A percentile compares a stretch with the other conserved stretches of the same genome.
These are phyloP conservation scores for Margaritispora aquatica DNA, from an alignment of 495 filamentous ascomycete species.

Conservation along the genomic window DNA sequence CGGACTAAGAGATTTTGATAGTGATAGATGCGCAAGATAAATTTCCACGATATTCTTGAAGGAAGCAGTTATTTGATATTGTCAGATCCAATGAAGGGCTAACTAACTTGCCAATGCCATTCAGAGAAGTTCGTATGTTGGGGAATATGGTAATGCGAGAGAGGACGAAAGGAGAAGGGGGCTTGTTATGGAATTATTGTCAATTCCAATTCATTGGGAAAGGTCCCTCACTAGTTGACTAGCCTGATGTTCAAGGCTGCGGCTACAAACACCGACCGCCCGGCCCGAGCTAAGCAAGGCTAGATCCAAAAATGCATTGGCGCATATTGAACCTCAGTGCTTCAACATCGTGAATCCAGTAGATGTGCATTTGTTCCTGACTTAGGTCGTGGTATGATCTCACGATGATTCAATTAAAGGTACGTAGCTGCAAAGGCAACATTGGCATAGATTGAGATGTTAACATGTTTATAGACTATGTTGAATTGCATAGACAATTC, in stretches of 20 bases:
- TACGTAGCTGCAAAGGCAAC: slow-evolving; percentile 25
- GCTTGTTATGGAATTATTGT: neutral
- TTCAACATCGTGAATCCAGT: neutral
- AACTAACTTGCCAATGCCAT: neutral
- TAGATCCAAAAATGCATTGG: neutral
- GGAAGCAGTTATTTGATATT: neutral
- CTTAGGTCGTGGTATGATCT: slow-evolving; percentile 20
- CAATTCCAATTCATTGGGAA: neutral
- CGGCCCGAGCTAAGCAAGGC: neutral
- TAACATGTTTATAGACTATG: slow-evolving; percentile 64
- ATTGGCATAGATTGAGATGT: neutral
- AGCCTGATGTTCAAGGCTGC: slow-evolving; percentile 1
- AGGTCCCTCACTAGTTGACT: neutral
- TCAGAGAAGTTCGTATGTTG: neutral
- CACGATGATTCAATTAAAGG: slow-evolving; percentile 99
- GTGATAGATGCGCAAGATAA: neutral
- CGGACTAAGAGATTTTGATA: neutral
- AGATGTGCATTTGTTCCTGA: neutral
- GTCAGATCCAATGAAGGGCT: neutral
- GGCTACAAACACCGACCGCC: too few species aligned
- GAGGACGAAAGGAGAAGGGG: neutral
- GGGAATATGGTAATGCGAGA: neutral
- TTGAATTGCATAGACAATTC: slow-evolving; percentile 99
- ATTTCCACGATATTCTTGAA: neutral
- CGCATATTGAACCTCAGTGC: neutral